Evolutionary conservation across 2,329 filamentous ascomycete species (phyloP).

Genomic region (Fusarium devonianum): DNA sequence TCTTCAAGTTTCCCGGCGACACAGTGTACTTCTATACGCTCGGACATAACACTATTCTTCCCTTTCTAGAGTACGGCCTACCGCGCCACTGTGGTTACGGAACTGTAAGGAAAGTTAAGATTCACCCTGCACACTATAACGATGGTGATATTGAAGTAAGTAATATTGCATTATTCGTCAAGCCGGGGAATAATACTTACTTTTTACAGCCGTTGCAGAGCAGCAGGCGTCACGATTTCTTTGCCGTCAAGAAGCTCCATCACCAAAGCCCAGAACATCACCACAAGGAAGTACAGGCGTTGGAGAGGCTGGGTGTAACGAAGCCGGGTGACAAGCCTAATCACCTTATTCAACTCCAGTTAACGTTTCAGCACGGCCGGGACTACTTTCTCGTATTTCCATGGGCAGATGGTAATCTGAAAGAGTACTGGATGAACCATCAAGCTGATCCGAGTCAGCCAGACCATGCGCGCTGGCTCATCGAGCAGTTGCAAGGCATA

Average conservation of each 20-base stretch:
- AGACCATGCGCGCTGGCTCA: background rate
- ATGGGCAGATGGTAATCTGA: conserved; percentile 6
- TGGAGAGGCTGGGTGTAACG: background rate
- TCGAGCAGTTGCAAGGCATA: background rate
- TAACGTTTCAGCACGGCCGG: background rate
- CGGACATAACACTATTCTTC: background rate
- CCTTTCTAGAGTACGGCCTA: background rate
- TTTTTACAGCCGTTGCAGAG: background rate
- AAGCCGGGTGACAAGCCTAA: background rate
- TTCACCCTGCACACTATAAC: conserved; percentile 2
- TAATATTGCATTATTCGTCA: too few species aligned
- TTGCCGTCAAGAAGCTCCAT: background rate
- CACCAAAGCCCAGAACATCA: background rate
- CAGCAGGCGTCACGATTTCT: background rate
- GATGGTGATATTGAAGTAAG: background rate
- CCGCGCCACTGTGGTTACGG: background rate
- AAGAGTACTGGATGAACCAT: background rate
- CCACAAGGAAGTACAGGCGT: background rate
- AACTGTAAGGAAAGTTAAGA: background rate
- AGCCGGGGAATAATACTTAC: background rate
- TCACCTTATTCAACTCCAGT: background rate
- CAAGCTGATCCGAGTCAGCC: background rate
- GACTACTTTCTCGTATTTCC: conserved; percentile 4
- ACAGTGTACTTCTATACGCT: background rate
- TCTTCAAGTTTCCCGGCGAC: background rate